phyloP scores from a whole-genome alignment of 306 rosid species.

The Vigna angularis region DNA sequence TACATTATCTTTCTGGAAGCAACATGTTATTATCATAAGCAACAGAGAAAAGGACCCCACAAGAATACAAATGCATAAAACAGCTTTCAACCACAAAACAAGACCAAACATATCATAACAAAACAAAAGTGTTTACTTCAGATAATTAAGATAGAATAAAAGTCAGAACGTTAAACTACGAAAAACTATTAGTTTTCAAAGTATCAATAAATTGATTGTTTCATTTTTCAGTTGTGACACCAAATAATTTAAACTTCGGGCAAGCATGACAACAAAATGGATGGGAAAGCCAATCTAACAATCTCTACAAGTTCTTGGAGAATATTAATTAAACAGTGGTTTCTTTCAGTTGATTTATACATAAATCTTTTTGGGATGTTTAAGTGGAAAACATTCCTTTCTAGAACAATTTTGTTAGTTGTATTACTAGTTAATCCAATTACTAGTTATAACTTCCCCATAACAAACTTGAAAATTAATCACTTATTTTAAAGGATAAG shows the following conservation, averaged over 20 bases:
- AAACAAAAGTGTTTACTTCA: conserved; percentile 8
- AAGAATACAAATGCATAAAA: conserved; percentile 18
- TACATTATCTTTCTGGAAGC: conserved; percentile 84
- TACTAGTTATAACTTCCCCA: not conserved
- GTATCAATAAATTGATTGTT: conserved; percentile 23
- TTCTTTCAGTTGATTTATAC: no score
- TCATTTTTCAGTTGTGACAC: conserved; percentile 6
- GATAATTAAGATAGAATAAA: conserved; percentile 20
- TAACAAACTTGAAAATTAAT: not conserved
- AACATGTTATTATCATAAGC: conserved; percentile 39
- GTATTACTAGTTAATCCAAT: not conserved
- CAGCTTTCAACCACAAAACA: not conserved
- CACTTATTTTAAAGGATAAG: not conserved
- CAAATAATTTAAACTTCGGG: conserved; percentile 5
- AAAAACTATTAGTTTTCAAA: conserved; percentile 22
- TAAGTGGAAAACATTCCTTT: no score
- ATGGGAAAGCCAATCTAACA: not conserved
- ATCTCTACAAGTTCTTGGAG: no score
- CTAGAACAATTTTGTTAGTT: no score
- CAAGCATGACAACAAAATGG: not conserved
- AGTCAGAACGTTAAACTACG: not conserved
- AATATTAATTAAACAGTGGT: no score
- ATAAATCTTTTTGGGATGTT: no score
- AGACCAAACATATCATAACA: conserved; percentile 26
- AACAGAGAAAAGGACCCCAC: conserved; percentile 21